Base-by-base conservation (phyloP, 2,329 filamentous ascomycete genomes). In the Thelonectria olida region DNA sequence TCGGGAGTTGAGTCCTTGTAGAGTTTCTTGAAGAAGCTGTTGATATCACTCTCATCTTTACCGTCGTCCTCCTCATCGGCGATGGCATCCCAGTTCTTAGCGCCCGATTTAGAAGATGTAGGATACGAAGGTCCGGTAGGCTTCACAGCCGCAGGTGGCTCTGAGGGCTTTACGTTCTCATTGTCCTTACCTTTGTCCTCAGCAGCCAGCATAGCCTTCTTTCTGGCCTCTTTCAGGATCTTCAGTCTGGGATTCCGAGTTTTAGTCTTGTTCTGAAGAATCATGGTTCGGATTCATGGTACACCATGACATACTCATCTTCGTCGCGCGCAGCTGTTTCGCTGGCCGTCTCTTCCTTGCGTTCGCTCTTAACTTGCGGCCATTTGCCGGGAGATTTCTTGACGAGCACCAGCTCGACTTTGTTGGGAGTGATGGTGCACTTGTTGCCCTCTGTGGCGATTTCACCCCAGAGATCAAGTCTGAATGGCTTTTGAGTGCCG, bases 41-140 rank as follows among this genome's bases (percentile, higher is more conserved):
- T 91, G 8, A 93, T 88, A 25, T 90, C 87, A 62, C 85, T 83
- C 12, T 85, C 79, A 0, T 86, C 83, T 0, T 20, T 23, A 8
- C 85, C 83, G 9, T 88, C 88, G 1, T 87, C 83, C 1, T 85
- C 83, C 0, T 82, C 81, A 1, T 73, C 76, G 0, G 71, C 88
- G 2, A 97, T 73, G 64, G 89, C 92, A 74, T 99, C 96, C 96
- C 96, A 99, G 78, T 99, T 86, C 79, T 97, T 97, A 3, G 92
- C 88, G 0, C 94, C 95, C 1, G 80, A 84, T 63, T 89, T 90
- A 12, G 95, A 96, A 1, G 94, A 97, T 0, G 93, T 95, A 1
- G 96, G 95, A 74, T 98, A 97, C 0, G 83, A 78, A 0, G 90
- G 91, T 15, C 54, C 74, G 13, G 27, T 59, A 54, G 58, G 39